phyloP scores from a whole-genome alignment of 441 rosid species.

The Macaranga tanarius region DNA sequence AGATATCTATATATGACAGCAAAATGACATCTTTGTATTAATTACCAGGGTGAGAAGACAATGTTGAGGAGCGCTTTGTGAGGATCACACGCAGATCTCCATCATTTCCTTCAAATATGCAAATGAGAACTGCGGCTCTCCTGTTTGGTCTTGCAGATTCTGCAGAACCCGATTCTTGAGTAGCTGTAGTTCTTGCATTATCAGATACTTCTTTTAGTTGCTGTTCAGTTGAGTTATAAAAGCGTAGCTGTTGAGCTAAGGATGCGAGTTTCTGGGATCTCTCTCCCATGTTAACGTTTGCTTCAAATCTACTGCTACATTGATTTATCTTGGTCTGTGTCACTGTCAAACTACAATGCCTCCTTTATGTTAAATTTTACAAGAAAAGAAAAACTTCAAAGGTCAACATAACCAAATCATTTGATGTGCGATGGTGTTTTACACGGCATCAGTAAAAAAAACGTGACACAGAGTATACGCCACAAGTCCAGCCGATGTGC shows the following conservation, averaged over 20 bases:
- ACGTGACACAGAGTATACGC: no score
- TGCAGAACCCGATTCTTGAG: conserved; percentile 9
- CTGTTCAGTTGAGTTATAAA: conserved; percentile 16
- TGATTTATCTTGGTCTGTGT: neutral
- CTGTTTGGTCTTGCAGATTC: conserved; percentile 24
- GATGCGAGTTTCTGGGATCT: conserved; percentile 23
- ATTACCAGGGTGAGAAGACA: conserved; percentile 61
- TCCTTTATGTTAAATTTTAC: neutral
- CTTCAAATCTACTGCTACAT: neutral
- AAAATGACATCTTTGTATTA: conserved; percentile 13
- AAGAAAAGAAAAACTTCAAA: no score
- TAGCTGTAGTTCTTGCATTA: neutral
- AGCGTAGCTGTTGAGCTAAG: conserved; percentile 37
- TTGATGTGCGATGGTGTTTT: no score
- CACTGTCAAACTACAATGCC: neutral
- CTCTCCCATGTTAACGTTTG: neutral
- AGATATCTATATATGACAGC: neutral
- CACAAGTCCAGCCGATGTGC: no score
- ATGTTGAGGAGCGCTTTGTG: conserved; percentile 59
- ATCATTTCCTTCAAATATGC: conserved; percentile 56
- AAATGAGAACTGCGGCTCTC: conserved; percentile 61
- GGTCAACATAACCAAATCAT: neutral
- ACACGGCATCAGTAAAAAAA: no score
- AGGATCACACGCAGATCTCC: conserved; percentile 57
- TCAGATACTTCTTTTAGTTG: conserved; percentile 3